A percentile compares a stretch with the other conserved stretches of the same genome.
Evolutionary conservation across 805 yeast species (phyloP).

Genomic region (Cyberlindnera misumaiensis): DNA sequence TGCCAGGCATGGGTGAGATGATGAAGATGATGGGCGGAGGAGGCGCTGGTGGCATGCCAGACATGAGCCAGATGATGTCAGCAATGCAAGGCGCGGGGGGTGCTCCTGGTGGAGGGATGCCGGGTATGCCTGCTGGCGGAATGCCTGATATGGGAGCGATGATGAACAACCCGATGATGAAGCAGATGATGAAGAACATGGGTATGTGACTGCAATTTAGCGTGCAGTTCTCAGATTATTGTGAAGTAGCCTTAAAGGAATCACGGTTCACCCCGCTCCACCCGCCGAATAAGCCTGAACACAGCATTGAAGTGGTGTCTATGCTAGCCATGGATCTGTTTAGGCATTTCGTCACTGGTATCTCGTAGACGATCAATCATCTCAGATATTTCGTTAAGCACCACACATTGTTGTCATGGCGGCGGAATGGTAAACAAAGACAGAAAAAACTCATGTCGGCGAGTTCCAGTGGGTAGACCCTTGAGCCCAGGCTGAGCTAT

Average conservation of each 20-base stretch:
- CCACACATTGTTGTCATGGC: too few species aligned
- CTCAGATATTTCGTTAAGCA: too few species aligned
- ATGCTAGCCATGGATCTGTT: too few species aligned
- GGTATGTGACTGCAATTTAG: constrained; percentile 22
- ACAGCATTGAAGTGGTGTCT: too few species aligned
- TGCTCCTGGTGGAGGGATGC: constrained; percentile 1
- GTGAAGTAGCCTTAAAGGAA: too few species aligned
- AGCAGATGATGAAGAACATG: constrained; percentile 43
- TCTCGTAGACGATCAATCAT: too few species aligned
- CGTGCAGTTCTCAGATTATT: background rate
- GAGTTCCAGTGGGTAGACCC: background rate
- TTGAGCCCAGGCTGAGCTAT: too few species aligned
- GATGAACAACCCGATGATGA: constrained; percentile 40
- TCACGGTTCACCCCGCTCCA: too few species aligned
- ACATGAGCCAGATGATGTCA: constrained; percentile 52
- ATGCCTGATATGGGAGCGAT: constrained; percentile 33
- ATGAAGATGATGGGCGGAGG: constrained; percentile 49
- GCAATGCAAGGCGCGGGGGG: constrained; percentile 35
- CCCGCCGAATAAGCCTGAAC: too few species aligned
- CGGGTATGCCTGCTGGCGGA: constrained; percentile 32
- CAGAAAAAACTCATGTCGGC: background rate
- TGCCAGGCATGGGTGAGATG: constrained; percentile 38
- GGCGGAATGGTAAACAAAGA: constrained; percentile 8
- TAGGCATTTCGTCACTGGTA: too few species aligned
- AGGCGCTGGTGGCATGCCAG: constrained; percentile 60